Conservation (phyloP, 495 filamentous ascomycete genomes). For the Copromyces sp. region DNA sequence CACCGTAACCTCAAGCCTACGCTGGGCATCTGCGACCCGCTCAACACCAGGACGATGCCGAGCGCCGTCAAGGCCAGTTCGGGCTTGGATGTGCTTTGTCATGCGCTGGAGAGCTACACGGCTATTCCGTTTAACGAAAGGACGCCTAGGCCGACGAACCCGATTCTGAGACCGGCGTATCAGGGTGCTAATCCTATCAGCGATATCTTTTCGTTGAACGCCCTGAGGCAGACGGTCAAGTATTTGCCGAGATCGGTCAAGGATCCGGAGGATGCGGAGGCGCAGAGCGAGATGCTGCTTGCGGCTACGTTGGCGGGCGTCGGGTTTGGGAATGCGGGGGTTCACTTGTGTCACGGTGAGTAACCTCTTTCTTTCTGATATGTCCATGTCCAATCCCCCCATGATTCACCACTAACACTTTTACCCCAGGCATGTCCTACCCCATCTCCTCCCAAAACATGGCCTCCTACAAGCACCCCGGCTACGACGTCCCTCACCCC, state of each 20-base stretch:
- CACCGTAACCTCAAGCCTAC: conserved; percentile 93
- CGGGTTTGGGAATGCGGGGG: conserved; percentile 94
- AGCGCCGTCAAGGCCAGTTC: conserved; percentile 79
- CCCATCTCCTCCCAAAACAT: conserved; percentile 91
- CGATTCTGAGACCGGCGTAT: conserved; percentile 84
- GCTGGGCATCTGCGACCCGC: conserved; percentile 87
- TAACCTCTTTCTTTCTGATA: not conserved
- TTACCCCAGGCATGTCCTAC: conserved; percentile 66
- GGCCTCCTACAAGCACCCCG: conserved; percentile 65
- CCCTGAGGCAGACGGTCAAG: conserved; percentile 69
- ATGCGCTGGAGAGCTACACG: conserved; percentile 89
- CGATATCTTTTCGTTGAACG: conserved; percentile 85
- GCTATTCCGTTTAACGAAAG: conserved; percentile 89
- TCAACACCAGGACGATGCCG: conserved; percentile 94
- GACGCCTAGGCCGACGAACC: conserved; percentile 74
- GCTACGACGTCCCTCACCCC: conserved; percentile 61
- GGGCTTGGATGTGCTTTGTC: conserved; percentile 89
- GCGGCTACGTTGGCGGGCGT: conserved; percentile 90
- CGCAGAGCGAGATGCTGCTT: conserved; percentile 88
- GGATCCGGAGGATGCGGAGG: conserved; percentile 84
- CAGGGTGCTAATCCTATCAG: conserved; percentile 96
- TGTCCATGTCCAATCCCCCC: not conserved
- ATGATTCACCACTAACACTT: not conserved
- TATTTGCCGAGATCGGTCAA: conserved; percentile 79
- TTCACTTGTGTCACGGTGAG: conserved; percentile 84